Evolutionary conservation across 2,329 filamentous ascomycete species (phyloP).

Genomic region (Colletotrichum karsti): DNA sequence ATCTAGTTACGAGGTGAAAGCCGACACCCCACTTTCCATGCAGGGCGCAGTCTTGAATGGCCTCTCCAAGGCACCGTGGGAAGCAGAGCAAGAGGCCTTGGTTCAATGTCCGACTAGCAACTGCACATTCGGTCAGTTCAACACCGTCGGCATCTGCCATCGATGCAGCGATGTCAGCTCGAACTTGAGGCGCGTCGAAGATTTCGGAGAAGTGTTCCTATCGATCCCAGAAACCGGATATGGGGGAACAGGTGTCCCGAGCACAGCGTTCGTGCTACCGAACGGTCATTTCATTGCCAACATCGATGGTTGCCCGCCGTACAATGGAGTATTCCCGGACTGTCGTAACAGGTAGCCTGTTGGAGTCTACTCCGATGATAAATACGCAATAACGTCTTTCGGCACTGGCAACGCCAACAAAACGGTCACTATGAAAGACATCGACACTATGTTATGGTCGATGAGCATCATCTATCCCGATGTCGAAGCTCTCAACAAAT

Average conservation of each 20-base stretch:
- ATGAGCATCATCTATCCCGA: slow-evolving; percentile 9
- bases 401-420: neutral
- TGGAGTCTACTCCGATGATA: neutral
- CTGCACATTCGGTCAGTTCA: slow-evolving; percentile 30
- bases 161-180: slow-evolving; percentile 30
- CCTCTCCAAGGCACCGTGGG: neutral
- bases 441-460: slow-evolving; percentile 10
- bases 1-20: too few species aligned
- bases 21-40: neutral
- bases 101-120: slow-evolving; percentile 29
- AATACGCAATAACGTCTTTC: neutral
- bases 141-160: slow-evolving; percentile 30
- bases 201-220: too few species aligned
- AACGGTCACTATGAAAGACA: slow-evolving; percentile 3
- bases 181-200: too few species aligned
- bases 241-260: too few species aligned
- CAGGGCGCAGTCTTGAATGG: slow-evolving; percentile 24
- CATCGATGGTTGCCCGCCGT: neutral
- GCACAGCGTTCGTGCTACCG: neutral
- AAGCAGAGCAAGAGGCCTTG: slow-evolving; percentile 3
- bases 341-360: too few species aligned
- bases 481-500: neutral
- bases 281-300: slow-evolving; percentile 17
- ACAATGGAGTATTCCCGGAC: too few species aligned
- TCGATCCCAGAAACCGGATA: too few species aligned